These are phyloP conservation scores for Schizochytrium sp. DNA, from an alignment of 108 stramenopile genomes.

Conservation along the genomic window DNA sequence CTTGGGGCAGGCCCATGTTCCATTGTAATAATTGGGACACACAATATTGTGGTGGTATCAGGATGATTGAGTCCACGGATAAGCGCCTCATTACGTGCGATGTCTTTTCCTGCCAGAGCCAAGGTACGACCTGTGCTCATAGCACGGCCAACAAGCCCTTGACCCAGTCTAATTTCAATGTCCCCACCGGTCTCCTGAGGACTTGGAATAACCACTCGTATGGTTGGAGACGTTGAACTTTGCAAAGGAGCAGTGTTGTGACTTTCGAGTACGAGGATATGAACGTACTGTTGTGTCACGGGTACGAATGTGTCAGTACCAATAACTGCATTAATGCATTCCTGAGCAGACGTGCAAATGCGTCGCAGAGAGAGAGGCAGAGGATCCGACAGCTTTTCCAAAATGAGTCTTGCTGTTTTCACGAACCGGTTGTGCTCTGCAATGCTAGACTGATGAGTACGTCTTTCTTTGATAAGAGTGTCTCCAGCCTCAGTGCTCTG, in stretches of 20 bases:
- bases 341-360: not conserved
- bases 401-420: not conserved
- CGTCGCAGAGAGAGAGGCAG: not conserved
- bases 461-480: too few species aligned
- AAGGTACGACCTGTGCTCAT: not conserved
- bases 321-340: not conserved
- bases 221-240: too few species aligned
- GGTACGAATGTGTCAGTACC: not conserved
- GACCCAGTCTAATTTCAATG: not conserved
- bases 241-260: not conserved
- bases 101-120: not conserved
- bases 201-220: too few species aligned
- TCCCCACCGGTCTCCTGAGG: not conserved
- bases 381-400: not conserved
- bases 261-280: not conserved
- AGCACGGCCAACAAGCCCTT: conserved; percentile 1
- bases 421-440: not conserved
- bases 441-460: not conserved
- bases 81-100: not conserved
- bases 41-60: not conserved
- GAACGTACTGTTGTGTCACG: not conserved
- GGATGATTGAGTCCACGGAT: conserved; percentile 1
- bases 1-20: not conserved
- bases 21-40: not conserved
- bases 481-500: too few species aligned